Base-by-base conservation (phyloP, 306 rosid genomes). In the Lagenaria siceraria region DNA sequence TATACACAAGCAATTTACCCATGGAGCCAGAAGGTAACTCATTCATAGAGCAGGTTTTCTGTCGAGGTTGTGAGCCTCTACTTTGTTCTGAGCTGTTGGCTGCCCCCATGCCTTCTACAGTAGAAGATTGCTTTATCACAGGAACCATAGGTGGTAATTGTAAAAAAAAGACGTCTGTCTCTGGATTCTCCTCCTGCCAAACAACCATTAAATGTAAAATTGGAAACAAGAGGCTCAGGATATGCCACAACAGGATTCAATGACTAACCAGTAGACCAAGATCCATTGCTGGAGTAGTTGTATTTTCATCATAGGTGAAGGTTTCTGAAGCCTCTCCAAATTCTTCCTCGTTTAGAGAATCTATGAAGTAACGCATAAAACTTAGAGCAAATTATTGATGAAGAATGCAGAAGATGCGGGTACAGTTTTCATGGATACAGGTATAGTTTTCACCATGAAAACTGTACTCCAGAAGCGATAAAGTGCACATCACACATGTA, bases 1-100 rank as follows among this genome's bases (percentile, higher is more conserved):
- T 85, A 84, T 90, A 91, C 53, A 92, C 90, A 10, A 90, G 82
- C 93, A 92, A 86, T 88, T 94, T 92, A 48, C 98, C 98, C 82
- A 94, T 84, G 76, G 80, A 84, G 74, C 97, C 97, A 18, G 87
- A 74, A 76, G 97, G 91, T 80, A 90, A 56, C 31, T 87, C 91
- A 9, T 80, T 58, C 85, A 87, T 72, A 69, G 83, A 74, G 78
- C 81, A 79, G 9, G 84, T 75, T 78, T 74, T 86, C 63, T 58
- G 82, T n/a, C 1, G 72, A 25, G 80, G 42, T 73, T 7, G 62
- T 6, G 81, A 59, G 17, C 77, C 86, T 36, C 66, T 55, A 8
- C 77, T 74, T 70, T 75, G 78, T 60, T 76, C 70, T n/a, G 80
- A 64, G 64, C 84, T 82, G 65, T 77, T 78, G 13, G 78, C 63